Conservation (phyloP, 768 basidiomycete genomes). For the Butyriboletus loyo region DNA sequence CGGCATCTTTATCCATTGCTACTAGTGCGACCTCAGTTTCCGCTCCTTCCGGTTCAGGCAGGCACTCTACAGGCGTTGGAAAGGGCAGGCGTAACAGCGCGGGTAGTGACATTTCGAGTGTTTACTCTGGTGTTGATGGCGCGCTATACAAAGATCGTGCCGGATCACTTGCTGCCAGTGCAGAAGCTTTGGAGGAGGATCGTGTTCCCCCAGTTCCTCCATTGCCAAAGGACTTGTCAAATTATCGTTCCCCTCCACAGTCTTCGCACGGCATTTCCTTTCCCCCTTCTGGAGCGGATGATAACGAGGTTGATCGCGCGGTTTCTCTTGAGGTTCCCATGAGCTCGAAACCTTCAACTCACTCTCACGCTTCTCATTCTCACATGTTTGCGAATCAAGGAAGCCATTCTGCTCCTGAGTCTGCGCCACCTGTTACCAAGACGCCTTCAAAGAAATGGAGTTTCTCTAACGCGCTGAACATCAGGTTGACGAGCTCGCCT, state of each 20-base stretch:
- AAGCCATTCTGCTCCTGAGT: constrained; percentile 41
- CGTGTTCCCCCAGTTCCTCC: constrained; percentile 92
- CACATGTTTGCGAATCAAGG: constrained; percentile 38
- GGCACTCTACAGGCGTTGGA: constrained; percentile 63
- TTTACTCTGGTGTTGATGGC: constrained; percentile 63
- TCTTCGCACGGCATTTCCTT: constrained; percentile 54
- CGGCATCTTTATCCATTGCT: constrained; percentile 73
- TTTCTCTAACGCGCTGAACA: constrained; percentile 80
- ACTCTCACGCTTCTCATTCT: constrained; percentile 34
- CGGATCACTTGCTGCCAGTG: constrained; percentile 54
- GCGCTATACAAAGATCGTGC: constrained; percentile 64
- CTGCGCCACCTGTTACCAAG: constrained; percentile 51
- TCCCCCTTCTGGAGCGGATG: constrained; percentile 45
- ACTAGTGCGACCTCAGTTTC: constrained; percentile 80
- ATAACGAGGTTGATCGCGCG: constrained; percentile 45
- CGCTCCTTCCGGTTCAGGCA: constrained; percentile 53
- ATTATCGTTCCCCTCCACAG: constrained; percentile 65
- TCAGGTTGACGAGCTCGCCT: constrained; percentile 67
- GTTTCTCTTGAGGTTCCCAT: constrained; percentile 52
- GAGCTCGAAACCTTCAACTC: constrained; percentile 20
- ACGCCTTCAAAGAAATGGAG: constrained; percentile 97
- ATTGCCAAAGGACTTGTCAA: constrained; percentile 85
- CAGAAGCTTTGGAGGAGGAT: constrained; percentile 58
- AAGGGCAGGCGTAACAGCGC: constrained; percentile 75
- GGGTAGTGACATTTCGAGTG: constrained; percentile 79